phyloP scores from a whole-genome alignment of 495 filamentous ascomycete species.

The Hypomontagnella monticulosa region DNA sequence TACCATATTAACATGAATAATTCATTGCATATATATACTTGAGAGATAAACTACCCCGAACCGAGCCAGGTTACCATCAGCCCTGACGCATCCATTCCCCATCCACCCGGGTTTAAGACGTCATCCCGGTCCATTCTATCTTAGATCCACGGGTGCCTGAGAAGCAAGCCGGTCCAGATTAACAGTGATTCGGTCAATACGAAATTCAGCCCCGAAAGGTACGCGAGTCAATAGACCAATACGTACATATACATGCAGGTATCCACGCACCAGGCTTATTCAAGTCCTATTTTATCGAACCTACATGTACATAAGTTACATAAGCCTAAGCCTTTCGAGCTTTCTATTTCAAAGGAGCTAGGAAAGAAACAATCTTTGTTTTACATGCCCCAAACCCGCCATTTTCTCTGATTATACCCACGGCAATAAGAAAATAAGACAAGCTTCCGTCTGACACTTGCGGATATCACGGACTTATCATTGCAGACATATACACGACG shows the following conservation, averaged over 20 bases:
- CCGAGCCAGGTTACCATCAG: too few relatives aligned
- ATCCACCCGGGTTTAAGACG: conserved; percentile 23
- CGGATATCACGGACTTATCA: conserved; percentile 6
- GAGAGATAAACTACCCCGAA: too few relatives aligned
- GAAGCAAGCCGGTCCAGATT: too few relatives aligned
- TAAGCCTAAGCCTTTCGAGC: conserved; percentile 18
- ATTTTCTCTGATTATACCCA: background rate
- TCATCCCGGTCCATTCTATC: conserved; percentile 13
- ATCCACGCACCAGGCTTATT: conserved; percentile 16
- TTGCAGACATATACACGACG: background rate
- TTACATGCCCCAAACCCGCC: background rate
- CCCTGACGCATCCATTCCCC: background rate
- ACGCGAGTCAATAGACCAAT: background rate
- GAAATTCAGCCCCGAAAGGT: too few relatives aligned
- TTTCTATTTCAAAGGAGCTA: conserved; percentile 14
- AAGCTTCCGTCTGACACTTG: background rate
- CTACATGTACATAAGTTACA: background rate
- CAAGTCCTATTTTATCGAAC: conserved; percentile 10
- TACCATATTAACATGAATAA: background rate
- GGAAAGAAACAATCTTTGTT: conserved; percentile 11
- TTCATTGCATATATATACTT: too few relatives aligned
- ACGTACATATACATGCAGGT: background rate
- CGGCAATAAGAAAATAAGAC: conserved; percentile 4
- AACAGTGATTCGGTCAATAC: too few relatives aligned
- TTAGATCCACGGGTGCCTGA: background rate